Base-by-base conservation (phyloP, 2,329 filamentous ascomycete species). In the Dactylonectria macrodidyma region DNA sequence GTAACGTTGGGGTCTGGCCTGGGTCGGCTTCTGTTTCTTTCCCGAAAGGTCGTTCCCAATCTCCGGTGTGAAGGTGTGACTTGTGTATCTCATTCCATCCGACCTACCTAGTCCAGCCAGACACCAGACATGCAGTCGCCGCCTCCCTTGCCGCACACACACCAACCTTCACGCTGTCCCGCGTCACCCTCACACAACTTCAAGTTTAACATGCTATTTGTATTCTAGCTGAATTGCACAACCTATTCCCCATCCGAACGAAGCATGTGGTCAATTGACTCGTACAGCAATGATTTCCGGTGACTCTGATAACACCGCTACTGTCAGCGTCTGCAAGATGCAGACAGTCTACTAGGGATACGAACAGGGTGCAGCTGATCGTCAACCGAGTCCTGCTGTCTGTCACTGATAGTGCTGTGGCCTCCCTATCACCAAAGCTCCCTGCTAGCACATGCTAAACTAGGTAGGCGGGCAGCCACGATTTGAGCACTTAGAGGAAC, bases 381-480 rank as follows among this genome's bases (percentile, higher is more conserved):
- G 46, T 56, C 60, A 26, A 26, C 44, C 56, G 36, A 24, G 57
- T 58, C 62, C 48, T 48, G 50, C 55, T 54, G 38, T 55, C 56
- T 19, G 26, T 44, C 50, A 48, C n/a, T 14, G n/a, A 46, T n/a
- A 11, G 57, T 48, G 51, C 60, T 38, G 22, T 38, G 41, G 46
- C 41, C 54, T 41, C 54, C 16, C 19, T 52, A 46, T 38, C 54
- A 52, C 54, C 46, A 58, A 36, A 64, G 61, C 54, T 52, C 61
- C n/a, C 46, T 19, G 19, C 46, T 36, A n/a, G 1, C 22, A 30
- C 22, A 52, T 55, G 50, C 57, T 60, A 65, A 60, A 44, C 44
- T 65, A 30, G 26, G 26, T 7, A 56, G 50, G 56, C 62, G 22
- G 41, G 56, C 16, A 55, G 41, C 50, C 55, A n/a, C n/a, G 7